Evolutionary conservation across 306 rosid species (phyloP).

Genomic region (Arachis hypogaea): DNA sequence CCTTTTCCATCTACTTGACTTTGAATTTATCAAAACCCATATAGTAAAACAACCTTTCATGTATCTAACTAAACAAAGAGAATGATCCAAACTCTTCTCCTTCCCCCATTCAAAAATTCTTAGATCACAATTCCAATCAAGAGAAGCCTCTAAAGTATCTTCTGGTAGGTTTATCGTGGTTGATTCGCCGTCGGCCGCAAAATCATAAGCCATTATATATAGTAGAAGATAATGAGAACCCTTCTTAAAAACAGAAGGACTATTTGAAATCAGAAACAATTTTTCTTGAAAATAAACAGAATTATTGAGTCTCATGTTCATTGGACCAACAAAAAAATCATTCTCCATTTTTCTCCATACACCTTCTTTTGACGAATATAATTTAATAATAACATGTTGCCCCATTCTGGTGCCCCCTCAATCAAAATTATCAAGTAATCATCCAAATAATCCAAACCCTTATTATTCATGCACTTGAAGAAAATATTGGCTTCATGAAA

Average conservation of each 20-base stretch:
- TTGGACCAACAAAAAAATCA: background rate
- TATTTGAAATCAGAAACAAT: background rate
- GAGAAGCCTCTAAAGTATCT: background rate
- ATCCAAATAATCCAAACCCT: background rate
- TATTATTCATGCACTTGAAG: background rate
- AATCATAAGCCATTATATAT: slow-evolving; percentile 5
- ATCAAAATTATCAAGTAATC: background rate
- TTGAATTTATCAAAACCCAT: background rate
- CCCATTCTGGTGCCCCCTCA: background rate
- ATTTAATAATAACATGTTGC: background rate
- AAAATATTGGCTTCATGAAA: background rate
- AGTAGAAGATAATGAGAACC: background rate
- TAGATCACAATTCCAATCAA: background rate
- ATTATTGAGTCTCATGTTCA: background rate
- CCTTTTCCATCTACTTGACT: background rate
- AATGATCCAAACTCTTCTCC: background rate
- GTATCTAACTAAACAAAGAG: background rate
- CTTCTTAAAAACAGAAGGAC: no score
- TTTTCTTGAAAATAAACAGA: background rate
- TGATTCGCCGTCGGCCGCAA: background rate
- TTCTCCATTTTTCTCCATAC: background rate
- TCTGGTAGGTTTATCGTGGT: background rate
- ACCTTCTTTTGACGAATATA: background rate
- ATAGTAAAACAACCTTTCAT: background rate
- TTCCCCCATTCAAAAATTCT: background rate